phyloP scores from a whole-genome alignment of 1,284 basidiomycete species.

The Fomitopsis schrenkii region DNA sequence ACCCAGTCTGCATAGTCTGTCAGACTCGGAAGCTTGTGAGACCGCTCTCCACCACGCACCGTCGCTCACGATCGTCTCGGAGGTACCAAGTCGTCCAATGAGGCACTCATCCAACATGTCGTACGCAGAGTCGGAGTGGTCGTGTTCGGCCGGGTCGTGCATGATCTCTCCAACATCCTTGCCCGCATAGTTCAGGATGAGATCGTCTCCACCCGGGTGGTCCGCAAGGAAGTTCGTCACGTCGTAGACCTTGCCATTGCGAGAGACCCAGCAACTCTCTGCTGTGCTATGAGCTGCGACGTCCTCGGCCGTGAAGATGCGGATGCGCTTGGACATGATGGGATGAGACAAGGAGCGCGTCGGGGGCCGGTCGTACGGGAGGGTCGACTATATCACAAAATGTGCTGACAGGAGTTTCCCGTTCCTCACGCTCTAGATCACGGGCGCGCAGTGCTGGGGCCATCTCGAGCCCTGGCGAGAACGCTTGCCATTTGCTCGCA shows the following conservation, averaged over 20 bases:
- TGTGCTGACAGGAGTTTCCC: neutral
- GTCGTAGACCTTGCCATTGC: conserved; percentile 75
- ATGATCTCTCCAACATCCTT: conserved; percentile 82
- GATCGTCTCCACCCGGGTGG: conserved; percentile 86
- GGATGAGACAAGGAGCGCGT: conserved; percentile 9
- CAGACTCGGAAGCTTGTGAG: neutral
- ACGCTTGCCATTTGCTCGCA: neutral
- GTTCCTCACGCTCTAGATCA: conserved; percentile 7
- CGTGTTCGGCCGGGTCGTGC: conserved; percentile 83
- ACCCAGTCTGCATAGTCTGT: neutral
- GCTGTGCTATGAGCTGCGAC: conserved; percentile 53
- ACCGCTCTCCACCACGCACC: conserved; percentile 42
- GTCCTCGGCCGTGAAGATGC: conserved; percentile 72
- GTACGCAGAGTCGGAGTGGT: conserved; percentile 92
- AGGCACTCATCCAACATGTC: conserved; percentile 88
- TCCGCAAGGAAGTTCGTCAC: conserved; percentile 72
- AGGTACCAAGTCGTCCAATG: conserved; percentile 76
- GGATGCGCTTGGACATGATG: conserved; percentile 58
- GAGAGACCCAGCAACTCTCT: conserved; percentile 72
- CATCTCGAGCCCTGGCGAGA: conserved; percentile 2
- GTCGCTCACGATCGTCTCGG: conserved; percentile 75
- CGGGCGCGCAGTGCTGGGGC: conserved; percentile 1
- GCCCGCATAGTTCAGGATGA: conserved; percentile 79
- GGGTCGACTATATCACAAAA: neutral
- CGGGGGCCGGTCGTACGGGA: conserved; percentile 1